Evolutionary conservation across 2,329 filamentous ascomycete species (phyloP), one percentile per base, ranked within the genome.

Genomic region (Neofusicoccum sp.): DNA sequence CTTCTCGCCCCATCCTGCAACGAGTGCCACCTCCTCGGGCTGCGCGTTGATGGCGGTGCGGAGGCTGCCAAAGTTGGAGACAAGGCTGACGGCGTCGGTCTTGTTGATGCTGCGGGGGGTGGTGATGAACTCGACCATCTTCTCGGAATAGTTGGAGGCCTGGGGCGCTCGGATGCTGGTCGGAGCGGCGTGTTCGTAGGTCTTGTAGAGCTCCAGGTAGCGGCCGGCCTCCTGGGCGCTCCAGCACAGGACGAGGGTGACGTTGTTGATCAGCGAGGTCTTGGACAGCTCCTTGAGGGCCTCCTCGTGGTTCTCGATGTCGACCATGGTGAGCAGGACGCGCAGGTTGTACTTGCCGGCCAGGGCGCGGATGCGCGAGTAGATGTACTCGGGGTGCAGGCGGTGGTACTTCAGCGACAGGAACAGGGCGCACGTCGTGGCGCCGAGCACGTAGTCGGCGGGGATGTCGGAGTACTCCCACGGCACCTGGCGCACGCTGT

Each of bases 391-490:
- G 0, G 95, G 95, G 71, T 99, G 95, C 57, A 99, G 83, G 30
- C 93, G 91, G 75, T 99, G 95, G 75, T 99, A 99, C 75, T 98
- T 99, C 59, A 99, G 84, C 49, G 91, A 96, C 43, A 99, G 80
- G 72, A 98, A 99, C 4, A 99, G 82, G 0, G 91, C 93, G 70
- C 93, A 96, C 6, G 93, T 96, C 0, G 92, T 96, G 43, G 84
- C 73, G 0, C 95, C 93, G 49, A 98, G 81, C 7, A 93, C 89
- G 73, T 96, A 99, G 77, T 99, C 95, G 33, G 93, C 91, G 1
- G 89, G 88, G n/a, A 96, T 96, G 70, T 98, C 93, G 63, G 91
- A 93, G 75, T 96, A 98, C 76, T 99, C 95, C 95, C 95, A 99
- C 0, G 92, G 85, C 62, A 96, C 82, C 12, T 38, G 30, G 26